Percentiles rank a stretch among this genome's conserved stretches.
Evolutionary conservation across 306 rosid species (phyloP).

Genomic region (Parietaria judaica): DNA sequence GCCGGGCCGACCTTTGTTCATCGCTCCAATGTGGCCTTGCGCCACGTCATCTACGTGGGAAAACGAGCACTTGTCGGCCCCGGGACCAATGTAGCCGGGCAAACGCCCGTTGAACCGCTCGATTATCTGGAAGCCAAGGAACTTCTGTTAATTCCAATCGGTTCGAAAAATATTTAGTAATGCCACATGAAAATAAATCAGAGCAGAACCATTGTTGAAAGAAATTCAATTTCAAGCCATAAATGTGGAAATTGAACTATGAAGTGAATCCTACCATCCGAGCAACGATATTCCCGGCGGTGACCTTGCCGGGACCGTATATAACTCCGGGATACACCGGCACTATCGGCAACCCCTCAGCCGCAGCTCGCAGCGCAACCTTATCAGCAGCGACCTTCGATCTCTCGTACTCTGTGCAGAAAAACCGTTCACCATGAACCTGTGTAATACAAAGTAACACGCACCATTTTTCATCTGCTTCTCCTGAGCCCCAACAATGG

Average conservation of each 20-base stretch:
- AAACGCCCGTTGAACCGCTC: slow-evolving; percentile 80
- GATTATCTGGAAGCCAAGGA: slow-evolving; percentile 34
- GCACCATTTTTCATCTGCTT: not conserved
- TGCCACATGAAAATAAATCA: too few relatives aligned
- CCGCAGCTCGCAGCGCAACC: slow-evolving; percentile 62
- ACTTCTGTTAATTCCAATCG: not conserved
- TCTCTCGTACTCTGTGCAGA: slow-evolving; percentile 89
- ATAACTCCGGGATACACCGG: slow-evolving; percentile 82
- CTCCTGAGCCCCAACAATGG: not conserved
- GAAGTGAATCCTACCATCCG: slow-evolving; percentile 33
- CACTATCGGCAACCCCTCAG: slow-evolving; percentile 56
- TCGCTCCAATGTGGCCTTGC: slow-evolving; percentile 70
- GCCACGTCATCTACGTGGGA: slow-evolving; percentile 85
- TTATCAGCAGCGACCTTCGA: slow-evolving; percentile 70
- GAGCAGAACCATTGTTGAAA: too few relatives aligned
- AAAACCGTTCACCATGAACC: slow-evolving; percentile 64
- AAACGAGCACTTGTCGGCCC: slow-evolving; percentile 59
- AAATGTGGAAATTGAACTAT: not conserved
- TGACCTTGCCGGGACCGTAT: slow-evolving; percentile 80
- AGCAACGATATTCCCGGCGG: slow-evolving; percentile 74
- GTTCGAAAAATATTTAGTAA: too few relatives aligned
- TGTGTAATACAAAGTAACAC: slow-evolving; percentile 17
- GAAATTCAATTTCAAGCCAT: too few relatives aligned
- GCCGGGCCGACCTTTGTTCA: slow-evolving; percentile 58
- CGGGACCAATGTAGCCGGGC: slow-evolving; percentile 77